Base-by-base conservation (phyloP, 768 basidiomycete species). In the Cystofilobasidium capitatum region DNA sequence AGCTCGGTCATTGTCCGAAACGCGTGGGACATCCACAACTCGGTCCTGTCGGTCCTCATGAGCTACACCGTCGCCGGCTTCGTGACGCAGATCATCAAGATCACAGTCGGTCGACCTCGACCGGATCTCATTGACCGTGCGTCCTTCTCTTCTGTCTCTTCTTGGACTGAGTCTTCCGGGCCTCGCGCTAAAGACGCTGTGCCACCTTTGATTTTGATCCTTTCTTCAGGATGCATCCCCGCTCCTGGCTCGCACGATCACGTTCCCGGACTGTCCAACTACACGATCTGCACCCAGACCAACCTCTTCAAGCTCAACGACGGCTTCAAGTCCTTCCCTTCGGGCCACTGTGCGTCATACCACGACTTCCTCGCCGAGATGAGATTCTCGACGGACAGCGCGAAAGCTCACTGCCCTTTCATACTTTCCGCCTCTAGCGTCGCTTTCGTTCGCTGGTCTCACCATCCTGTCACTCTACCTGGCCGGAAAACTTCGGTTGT, bases 381-480 rank as follows among this genome's bases (percentile, higher is more conserved):
- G 8, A 7, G 2, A 16, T 8, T 7, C 3, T 13, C 39, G 37
- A 8, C 33, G 36, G 13, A 29, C 33, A 26, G 51, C 44, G 36
- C 51, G 33, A 47, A 16, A 29, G n/a, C 58, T 51, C 7, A 42
- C 35, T 20, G 0, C 26, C 5, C 13, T 16, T 26, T 40, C 14
- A 29, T 20, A 33, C 58, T 33, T 40, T 45, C 8, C 44, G 44
- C 4, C 8, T 26, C 33, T 33, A 62, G 61, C 64, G 1, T 58
- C 71, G 89, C 91, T 94, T 63, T 90, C 92, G 0, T 97, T 94
- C 75, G 89, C 91, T 8, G 94, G 94, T 1, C 81, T 99, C 10
- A 89, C 88, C 1, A 93, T 92, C 78, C 80, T 98, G 45, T 80
- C 87, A 1, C 86, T 89, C 71, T 98, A 96, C 75, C 78, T 93